Base-by-base conservation (phyloP, 176 grass and related monocot genomes). In the Pontederia crassipes region DNA sequence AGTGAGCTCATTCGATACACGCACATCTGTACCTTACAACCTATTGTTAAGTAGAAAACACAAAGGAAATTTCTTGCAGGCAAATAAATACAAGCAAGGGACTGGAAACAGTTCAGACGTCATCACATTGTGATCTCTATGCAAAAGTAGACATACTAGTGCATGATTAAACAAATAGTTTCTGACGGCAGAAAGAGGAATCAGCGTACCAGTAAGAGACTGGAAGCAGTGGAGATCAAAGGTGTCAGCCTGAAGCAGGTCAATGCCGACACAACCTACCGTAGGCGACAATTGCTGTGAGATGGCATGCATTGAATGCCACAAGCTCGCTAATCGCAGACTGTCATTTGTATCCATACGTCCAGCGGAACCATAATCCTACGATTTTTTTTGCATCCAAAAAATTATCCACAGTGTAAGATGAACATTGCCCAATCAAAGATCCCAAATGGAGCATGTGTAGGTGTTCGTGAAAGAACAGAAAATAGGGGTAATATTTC, bases 291-390 rank as follows among this genome's bases (percentile, higher is more conserved):
- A 79, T 68, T 92, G 93, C 80, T 98, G 93, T 40, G 93, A 88
- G 74, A 98, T 98, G 27, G 93, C 93, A 11, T 92, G 84, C 93
- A 98, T 98, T 0, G 87, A 98, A 62, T 98, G 93, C 87, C 87
- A 98, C 60, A 98, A 81, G 82, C 87, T 91, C 59, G 93, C 93
- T 32, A 98, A 64, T 14, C 93, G 80, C 64, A 92, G 65, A 64
- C 87, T 89, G 58, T 92, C 93, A 0, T 98, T 98, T 20, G 93
- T 98, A 59, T 98, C 93, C 81, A 92, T 98, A 80, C 93, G 80
- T 45, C 81, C 87, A 0, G 87, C 68, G 4, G 84, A 89, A 16
- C 84, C 87, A 28, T 92, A 89, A 55, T 98, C 93, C 93, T 98
- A 55, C 16, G 20, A 26, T 7, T 12, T 48, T 35, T 15, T 26